phyloP scores from a whole-genome alignment of 257 asterid genomes.

The Capsicum pubescens region DNA sequence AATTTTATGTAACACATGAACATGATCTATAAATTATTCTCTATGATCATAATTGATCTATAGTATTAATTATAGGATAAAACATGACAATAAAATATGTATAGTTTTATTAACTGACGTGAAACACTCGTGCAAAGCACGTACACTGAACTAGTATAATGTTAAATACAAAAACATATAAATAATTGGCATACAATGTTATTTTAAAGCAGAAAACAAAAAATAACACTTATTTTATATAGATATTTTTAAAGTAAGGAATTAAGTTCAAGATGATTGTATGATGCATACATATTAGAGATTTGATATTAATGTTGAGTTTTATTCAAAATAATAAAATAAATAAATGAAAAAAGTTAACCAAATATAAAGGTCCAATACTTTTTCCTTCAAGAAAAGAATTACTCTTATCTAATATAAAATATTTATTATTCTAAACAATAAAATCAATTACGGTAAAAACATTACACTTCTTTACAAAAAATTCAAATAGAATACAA shows the following conservation, averaged over 20 bases:
- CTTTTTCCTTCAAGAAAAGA: background rate
- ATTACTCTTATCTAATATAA: too few relatives aligned
- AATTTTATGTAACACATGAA: too few relatives aligned
- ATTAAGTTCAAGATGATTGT: background rate
- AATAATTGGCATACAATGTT: background rate
- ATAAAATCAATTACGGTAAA: background rate
- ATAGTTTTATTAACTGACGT: too few relatives aligned
- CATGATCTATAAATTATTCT: too few relatives aligned
- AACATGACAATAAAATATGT: too few relatives aligned
- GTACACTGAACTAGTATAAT: background rate
- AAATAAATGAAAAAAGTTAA: background rate
- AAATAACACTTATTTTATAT: background rate
- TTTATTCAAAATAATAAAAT: too few relatives aligned
- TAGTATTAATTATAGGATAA: too few relatives aligned
- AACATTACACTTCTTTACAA: background rate
- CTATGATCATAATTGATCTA: too few relatives aligned
- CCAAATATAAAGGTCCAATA: background rate
- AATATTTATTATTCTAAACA: background rate
- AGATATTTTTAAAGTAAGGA: background rate
- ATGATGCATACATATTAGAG: background rate
- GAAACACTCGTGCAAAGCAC: too few relatives aligned
- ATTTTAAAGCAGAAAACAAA: background rate
- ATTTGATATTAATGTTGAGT: background rate
- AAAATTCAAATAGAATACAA: too few relatives aligned
- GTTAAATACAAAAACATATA: background rate